These are phyloP conservation scores for Quercus berberidifolia DNA, from an alignment of 306 rosid species.

Conservation along the genomic window DNA sequence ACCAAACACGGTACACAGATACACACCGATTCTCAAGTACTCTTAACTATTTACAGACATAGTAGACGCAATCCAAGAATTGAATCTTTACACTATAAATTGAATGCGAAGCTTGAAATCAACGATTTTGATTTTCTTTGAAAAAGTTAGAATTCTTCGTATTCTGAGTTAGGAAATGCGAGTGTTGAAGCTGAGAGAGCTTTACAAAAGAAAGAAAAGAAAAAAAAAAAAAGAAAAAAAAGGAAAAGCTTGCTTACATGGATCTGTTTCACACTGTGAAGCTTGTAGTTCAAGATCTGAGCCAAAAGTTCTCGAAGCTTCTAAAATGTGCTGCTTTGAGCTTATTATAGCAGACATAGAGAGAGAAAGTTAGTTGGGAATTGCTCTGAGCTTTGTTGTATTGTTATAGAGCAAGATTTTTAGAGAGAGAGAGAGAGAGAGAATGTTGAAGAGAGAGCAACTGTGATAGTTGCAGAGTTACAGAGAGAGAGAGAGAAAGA, in stretches of 20 bases:
- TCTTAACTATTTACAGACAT: neutral
- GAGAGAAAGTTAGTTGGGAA: neutral
- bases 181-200: neutral
- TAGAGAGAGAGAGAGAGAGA: neutral
- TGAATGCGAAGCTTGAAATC: neutral
- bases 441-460: neutral
- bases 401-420: neutral
- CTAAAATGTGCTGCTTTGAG: constrained; percentile 8
- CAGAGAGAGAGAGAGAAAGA: neutral
- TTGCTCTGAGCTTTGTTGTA: neutral
- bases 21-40: neutral
- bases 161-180: neutral
- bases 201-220: neutral
- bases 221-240: neutral
- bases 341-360: neutral
- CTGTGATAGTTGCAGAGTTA: neutral
- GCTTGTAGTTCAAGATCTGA: constrained; percentile 31
- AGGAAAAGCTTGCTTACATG: constrained; percentile 26
- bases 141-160: neutral
- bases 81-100: neutral
- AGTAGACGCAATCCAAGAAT: neutral
- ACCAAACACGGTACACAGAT: neutral
- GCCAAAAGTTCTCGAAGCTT: constrained; percentile 13
- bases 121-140: neutral
- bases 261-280: constrained; percentile 7